Conservation (phyloP, 2,329 filamentous ascomycete genomes). For the Fusarium sp. region DNA sequence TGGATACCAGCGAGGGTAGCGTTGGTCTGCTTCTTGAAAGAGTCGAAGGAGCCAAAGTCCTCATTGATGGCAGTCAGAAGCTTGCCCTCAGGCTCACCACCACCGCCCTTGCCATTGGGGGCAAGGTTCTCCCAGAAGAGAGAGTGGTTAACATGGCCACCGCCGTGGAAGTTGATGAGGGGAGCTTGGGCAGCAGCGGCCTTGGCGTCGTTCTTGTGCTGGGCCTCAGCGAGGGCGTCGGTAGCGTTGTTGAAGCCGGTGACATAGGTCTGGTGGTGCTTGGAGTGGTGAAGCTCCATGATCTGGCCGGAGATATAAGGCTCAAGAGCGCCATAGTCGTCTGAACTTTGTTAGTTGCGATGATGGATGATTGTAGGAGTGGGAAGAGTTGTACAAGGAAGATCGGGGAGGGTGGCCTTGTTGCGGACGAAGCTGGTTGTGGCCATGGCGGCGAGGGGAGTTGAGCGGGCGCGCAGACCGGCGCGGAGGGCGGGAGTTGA, state of each 20-base stretch:
- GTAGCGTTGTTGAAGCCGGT: constrained; percentile 85
- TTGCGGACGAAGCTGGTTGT: constrained; percentile 81
- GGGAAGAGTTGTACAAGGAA: constrained; percentile 58
- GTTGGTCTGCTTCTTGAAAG: constrained; percentile 74
- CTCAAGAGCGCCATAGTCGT: constrained; percentile 97
- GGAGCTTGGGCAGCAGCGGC: constrained; percentile 61
- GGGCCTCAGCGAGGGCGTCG: constrained; percentile 74
- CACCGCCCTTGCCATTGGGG: constrained; percentile 69
- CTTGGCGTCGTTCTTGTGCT: constrained; percentile 67
- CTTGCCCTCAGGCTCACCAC: constrained; percentile 68
- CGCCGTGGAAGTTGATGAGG: constrained; percentile 80
- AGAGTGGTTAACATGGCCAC: constrained; percentile 86
- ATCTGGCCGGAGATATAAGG: constrained; percentile 84
- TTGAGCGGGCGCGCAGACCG: constrained; percentile 73
- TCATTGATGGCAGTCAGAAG: constrained; percentile 72
- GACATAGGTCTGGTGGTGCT: constrained; percentile 95
- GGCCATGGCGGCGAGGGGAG: constrained; percentile 70
- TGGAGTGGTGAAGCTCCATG: constrained; percentile 95
- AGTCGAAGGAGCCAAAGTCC: constrained; percentile 73
- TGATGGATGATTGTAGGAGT: background rate
- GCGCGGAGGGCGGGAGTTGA: constrained; percentile 73
- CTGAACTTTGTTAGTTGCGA: constrained; percentile 55
- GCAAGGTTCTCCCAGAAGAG: constrained; percentile 88
- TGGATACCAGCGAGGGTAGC: constrained; percentile 77
- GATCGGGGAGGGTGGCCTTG: constrained; percentile 94